Base-by-base conservation (phyloP, 2,329 filamentous ascomycete genomes). In the Scopulariopsis brevicaulis region DNA sequence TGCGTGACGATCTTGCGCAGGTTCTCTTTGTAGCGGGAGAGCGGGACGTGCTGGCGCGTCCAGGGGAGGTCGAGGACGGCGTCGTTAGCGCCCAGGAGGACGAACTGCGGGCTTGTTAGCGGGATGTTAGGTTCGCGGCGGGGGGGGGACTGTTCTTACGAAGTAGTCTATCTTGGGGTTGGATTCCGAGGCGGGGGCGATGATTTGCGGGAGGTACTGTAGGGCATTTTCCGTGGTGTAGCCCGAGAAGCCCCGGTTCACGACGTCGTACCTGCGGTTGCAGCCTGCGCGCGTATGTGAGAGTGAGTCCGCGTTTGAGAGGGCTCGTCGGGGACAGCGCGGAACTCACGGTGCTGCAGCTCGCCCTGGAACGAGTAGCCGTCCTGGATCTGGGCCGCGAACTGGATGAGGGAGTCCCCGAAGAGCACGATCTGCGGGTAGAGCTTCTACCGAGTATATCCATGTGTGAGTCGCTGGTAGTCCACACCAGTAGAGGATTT, bases 51-150 rank as follows among this genome's bases (percentile, higher is more conserved):
- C 71, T 97, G 94, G 11, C 77, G 75, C 55, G 82, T 84, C 4
- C 77, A 76, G 4, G 79, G 76, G 43, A 81, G 74, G 3, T 83
- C 80, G 3, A 95, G 70, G 58, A 85, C 85, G 3, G 93, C 86
- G 71, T 97, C 94, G 68, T 99, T 97, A 64, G 94, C 90, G 20
- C 94, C 94, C 60, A 96, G 85, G 63, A 96, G 86, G 59, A 96
- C 73, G 46, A 87, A 76, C 87, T 91, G 59, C 20, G 32, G 28
- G 8, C 55, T 24, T 40, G 52, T 53, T 18, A n/a, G 37, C n/a
- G 32, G n/a, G 35, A n/a, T 24, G 11, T 22, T 58, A 20, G 4
- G 22, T n/a, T 55, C 37, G 8, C 35, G 6, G 14, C 12, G 12
- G 10, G 14, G 22, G 28, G 54, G 8, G 37, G 28, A 22, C 11